Conservation (phyloP, 345 rosid species). For the Brassica rapa region DNA sequence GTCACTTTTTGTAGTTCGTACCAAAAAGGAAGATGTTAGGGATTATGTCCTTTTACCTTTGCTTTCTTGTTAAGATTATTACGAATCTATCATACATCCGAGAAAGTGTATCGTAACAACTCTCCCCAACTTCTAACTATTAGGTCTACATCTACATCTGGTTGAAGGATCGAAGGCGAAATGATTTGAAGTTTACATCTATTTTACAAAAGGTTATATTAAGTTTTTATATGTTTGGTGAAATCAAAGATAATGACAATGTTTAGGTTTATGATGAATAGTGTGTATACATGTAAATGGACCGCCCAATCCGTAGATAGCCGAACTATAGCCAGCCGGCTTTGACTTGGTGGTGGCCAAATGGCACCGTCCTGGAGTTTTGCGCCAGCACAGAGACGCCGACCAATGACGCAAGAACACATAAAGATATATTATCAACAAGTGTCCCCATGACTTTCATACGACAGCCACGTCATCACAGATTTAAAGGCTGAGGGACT, state of each 20-base stretch:
- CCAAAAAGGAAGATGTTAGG: neutral
- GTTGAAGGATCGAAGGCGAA: neutral
- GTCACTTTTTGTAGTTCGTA: neutral
- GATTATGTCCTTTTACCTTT: conserved; percentile 1
- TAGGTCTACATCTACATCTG: neutral
- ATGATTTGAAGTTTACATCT: neutral
- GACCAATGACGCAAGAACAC: conserved; percentile 31
- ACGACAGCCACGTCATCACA: conserved; percentile 26
- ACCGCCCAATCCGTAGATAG: conserved; percentile 2
- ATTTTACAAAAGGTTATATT: neutral
- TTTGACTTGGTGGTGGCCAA: conserved; percentile 23
- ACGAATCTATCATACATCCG: neutral
- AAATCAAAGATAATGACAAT: neutral
- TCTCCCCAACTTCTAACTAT: neutral
- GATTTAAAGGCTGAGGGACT: neutral
- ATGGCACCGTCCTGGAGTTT: conserved; percentile 14
- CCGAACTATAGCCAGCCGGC: conserved; percentile 2
- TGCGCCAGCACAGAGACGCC: conserved; percentile 23
- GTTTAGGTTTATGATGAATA: neutral
- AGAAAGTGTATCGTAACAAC: neutral
- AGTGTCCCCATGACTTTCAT: conserved; percentile 27
- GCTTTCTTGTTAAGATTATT: conserved; percentile 12
- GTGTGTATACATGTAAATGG: neutral
- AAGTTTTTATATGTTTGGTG: neutral
- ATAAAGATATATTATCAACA: neutral